Conservation (phyloP, 2,329 filamentous ascomycete genomes). For the Talaromyces albobiverticillius region DNA sequence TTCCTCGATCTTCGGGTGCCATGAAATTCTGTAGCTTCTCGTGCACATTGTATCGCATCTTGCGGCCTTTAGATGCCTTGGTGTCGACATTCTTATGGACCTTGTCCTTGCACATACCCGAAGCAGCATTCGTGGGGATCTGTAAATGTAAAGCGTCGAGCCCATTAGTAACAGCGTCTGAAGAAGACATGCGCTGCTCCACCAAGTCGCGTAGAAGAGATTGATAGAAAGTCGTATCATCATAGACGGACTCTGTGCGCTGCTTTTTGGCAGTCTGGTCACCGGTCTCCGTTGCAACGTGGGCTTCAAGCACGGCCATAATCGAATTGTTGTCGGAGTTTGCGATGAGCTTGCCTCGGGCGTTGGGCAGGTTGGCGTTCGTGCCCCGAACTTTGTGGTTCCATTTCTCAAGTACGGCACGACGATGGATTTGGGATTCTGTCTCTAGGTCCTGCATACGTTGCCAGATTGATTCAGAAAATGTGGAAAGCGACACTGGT, state of each 20-base stretch:
- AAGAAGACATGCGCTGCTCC: constrained; percentile 75
- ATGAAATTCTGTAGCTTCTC: constrained; percentile 98
- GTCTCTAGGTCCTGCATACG: constrained; percentile 66
- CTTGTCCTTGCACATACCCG: constrained; percentile 56
- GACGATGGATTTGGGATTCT: constrained; percentile 59
- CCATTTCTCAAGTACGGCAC: constrained; percentile 83
- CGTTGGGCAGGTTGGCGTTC: constrained; percentile 51
- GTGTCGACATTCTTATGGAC: constrained; percentile 82
- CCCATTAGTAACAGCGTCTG: constrained; percentile 46
- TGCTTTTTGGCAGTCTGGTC: constrained; percentile 32
- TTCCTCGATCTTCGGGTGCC: constrained; percentile 78
- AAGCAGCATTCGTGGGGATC: constrained; percentile 37
- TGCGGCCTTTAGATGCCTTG: constrained; percentile 90
- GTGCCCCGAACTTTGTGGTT: constrained; percentile 68
- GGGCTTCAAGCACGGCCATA: constrained; percentile 42
- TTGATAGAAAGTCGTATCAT: constrained; percentile 94
- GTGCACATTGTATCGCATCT: constrained; percentile 90
- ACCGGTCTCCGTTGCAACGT: constrained; percentile 40
- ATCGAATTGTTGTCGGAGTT: constrained; percentile 52
- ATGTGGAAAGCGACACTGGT: constrained; percentile 50
- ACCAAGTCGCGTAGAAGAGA: constrained; percentile 88
- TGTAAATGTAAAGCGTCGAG: constrained; percentile 35
- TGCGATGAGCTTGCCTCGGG: constrained; percentile 61
- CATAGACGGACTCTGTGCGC: constrained; percentile 63
- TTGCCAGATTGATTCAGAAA: constrained; percentile 68